Conservation (phyloP, 2,329 filamentous ascomycete genomes). For the Kalmusia sp. region DNA sequence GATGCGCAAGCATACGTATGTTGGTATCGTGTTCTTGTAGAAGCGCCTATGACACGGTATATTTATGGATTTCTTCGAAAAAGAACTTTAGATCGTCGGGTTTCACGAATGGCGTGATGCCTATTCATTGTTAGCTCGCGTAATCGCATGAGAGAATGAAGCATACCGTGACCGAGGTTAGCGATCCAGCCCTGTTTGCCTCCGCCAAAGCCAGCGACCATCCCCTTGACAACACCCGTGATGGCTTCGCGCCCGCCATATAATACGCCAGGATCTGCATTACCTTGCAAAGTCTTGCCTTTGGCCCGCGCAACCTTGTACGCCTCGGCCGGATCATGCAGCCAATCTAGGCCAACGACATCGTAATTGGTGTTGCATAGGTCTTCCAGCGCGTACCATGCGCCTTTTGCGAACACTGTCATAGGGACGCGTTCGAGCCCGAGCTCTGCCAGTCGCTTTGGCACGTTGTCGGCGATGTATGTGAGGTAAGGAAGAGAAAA, state of each 20-base stretch:
- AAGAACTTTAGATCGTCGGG: conserved; percentile 93
- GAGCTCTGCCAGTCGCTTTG: conserved; percentile 74
- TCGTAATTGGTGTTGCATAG: conserved; percentile 90
- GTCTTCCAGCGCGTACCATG: conserved; percentile 91
- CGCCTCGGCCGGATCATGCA: conserved; percentile 86
- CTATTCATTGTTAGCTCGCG: conserved; percentile 55
- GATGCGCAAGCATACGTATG: neutral
- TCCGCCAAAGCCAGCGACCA: conserved; percentile 84
- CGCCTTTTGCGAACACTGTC: conserved; percentile 98
- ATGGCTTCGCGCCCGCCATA: conserved; percentile 87
- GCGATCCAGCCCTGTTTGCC: conserved; percentile 95
- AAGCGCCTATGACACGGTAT: conserved; percentile 27
- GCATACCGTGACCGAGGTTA: conserved; percentile 90
- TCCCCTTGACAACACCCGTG: conserved; percentile 79
- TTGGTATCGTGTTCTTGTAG: neutral
- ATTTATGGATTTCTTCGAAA: conserved; percentile 83
- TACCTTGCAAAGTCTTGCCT: conserved; percentile 88
- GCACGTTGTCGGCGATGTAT: conserved; percentile 83
- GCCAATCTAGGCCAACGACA: conserved; percentile 93
- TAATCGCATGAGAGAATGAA: neutral
- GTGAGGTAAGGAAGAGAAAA: conserved; percentile 88
- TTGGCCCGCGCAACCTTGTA: conserved; percentile 73
- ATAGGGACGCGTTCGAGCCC: conserved; percentile 85
- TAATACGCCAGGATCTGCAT: conserved; percentile 91
- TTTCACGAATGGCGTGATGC: conserved; percentile 92